Evolutionary conservation across 1,284 basidiomycete species (phyloP).

Genomic region (Melampsora abietis-canadensis): DNA sequence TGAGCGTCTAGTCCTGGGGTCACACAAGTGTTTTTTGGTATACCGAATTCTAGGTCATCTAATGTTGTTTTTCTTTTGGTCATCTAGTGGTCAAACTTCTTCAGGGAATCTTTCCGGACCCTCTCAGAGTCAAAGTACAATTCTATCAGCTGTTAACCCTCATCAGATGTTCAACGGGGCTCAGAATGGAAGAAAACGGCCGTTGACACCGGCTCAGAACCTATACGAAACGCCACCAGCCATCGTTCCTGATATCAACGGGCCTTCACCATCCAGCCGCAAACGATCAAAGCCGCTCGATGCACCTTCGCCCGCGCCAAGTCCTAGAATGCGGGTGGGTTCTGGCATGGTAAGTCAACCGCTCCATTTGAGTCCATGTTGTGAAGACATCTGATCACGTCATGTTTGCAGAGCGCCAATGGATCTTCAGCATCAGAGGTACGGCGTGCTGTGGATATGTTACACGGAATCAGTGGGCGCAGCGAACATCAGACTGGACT

Average conservation of each 20-base stretch:
- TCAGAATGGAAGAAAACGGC: conserved; percentile 1
- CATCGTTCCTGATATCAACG: not conserved
- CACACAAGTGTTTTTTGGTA: not conserved
- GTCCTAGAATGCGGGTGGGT: not conserved
- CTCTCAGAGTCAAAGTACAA: not conserved
- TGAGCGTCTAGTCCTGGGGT: not conserved
- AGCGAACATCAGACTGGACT: not conserved
- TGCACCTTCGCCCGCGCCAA: conserved; percentile 1
- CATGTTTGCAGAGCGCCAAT: not conserved
- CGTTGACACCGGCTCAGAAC: conserved; percentile 4
- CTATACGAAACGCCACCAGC: not conserved
- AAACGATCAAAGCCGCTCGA: conserved; percentile 1
- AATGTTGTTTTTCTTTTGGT: not conserved
- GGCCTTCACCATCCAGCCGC: not conserved
- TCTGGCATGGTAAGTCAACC: not conserved
- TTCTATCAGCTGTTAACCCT: not conserved
- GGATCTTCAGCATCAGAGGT: not conserved
- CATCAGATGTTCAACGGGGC: not conserved
- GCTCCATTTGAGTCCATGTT: not conserved
- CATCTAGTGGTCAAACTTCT: not conserved
- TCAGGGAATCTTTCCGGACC: not conserved
- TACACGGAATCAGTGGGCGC: not conserved
- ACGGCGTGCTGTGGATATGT: not conserved
- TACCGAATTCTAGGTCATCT: not conserved
- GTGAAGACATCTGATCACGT: not conserved